Evolutionary conservation across 148 eudicot species (phyloP).

Genomic region (Euryodendron excelsum): DNA sequence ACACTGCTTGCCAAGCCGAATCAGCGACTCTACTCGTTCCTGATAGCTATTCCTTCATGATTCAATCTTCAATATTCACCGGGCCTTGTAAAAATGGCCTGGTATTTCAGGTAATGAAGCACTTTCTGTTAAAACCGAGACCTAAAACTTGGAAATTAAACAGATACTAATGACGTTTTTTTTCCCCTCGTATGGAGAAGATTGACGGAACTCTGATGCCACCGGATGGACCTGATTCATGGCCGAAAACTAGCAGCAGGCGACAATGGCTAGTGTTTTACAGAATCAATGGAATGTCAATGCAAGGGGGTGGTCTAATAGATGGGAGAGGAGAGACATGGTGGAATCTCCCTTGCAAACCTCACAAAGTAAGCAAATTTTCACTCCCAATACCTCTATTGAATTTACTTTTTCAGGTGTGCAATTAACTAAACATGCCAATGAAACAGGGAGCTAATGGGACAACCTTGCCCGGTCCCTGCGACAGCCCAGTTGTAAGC

Average conservation of each 20-base stretch:
- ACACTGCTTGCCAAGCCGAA: constrained; percentile 65
- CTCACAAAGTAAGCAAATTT: constrained; percentile 63
- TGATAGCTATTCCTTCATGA: constrained; percentile 48
- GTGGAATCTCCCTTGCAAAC: constrained; percentile 98
- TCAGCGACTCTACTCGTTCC: constrained; percentile 54
- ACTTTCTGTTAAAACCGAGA: not conserved
- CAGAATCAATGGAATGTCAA: constrained; percentile 55
- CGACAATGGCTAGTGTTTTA: constrained; percentile 88
- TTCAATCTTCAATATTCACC: constrained; percentile 73
- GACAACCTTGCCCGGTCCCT: constrained; percentile 63
- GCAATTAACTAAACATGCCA: not conserved
- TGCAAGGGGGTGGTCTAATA: constrained; percentile 79
- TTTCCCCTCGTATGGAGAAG: constrained; percentile 25
- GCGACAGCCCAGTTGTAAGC: constrained; percentile 96
- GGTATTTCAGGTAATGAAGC: constrained; percentile 58
- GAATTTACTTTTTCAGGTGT: not conserved
- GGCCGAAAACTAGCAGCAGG: constrained; percentile 68
- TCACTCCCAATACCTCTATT: not conserved
- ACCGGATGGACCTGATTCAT: constrained; percentile 86
- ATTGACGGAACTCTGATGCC: constrained; percentile 76
- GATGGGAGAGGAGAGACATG: constrained; percentile 93
- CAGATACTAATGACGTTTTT: not conserved
- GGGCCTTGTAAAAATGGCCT: constrained; percentile 69
- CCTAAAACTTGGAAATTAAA: not conserved
- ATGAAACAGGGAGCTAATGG: constrained; percentile 66